phyloP scores from a whole-genome alignment of 202 grass and related monocot species.

The Setaria italica region DNA sequence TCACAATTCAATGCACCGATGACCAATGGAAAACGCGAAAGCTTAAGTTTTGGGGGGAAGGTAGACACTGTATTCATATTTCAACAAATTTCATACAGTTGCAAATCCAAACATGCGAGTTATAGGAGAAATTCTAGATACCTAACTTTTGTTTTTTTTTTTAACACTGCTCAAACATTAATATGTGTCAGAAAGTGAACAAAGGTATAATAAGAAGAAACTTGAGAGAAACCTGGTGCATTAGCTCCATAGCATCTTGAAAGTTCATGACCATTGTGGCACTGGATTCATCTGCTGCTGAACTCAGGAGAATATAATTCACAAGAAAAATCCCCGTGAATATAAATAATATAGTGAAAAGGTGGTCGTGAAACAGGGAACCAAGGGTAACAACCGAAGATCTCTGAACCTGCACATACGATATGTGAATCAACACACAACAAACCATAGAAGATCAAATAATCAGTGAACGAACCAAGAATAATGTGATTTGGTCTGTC shows the following conservation, averaged over 20 bases:
- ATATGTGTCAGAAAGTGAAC: not conserved
- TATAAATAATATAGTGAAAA: constrained; percentile 78
- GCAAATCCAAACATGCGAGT: not conserved
- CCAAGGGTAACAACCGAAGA: constrained; percentile 37
- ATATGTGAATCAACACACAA: constrained; percentile 21
- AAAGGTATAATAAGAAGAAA: constrained; percentile 6
- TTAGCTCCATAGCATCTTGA: constrained; percentile 74
- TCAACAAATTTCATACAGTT: not conserved
- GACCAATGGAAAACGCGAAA: not conserved
- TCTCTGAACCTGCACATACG: constrained; percentile 67
- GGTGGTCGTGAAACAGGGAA: constrained; percentile 78
- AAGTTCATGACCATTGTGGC: constrained; percentile 46
- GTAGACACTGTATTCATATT: not conserved
- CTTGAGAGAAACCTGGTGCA: constrained; percentile 63
- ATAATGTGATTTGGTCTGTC: not conserved
- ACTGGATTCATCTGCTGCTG: constrained; percentile 66
- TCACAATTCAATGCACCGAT: not conserved
- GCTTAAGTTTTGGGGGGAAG: not conserved
- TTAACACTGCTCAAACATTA: not conserved
- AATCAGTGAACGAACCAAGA: not conserved
- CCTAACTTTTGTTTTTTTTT: not conserved
- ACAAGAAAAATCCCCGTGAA: constrained; percentile 89
- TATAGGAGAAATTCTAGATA: not conserved
- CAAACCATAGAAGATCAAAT: constrained; percentile 12
- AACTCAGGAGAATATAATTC: constrained; percentile 81